Conservation (phyloP, 1,284 basidiomycete genomes). For the Inonotus obliquus region DNA sequence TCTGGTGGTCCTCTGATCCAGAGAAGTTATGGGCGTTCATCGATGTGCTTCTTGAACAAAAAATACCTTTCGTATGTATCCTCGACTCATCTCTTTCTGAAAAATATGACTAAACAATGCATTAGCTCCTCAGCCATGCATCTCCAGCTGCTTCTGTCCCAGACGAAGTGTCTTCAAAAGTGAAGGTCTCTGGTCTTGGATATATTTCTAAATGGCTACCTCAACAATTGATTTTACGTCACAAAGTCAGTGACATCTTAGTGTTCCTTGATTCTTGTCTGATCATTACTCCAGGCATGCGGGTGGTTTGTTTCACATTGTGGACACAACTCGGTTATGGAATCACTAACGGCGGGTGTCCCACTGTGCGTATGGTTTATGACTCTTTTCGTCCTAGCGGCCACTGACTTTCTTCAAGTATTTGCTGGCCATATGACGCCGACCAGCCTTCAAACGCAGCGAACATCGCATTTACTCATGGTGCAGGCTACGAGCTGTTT, state of each 20-base stretch:
- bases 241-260: conserved; percentile 8
- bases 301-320: conserved; percentile 21
- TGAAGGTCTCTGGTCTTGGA: conserved; percentile 15
- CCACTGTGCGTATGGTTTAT: conserved; percentile 17
- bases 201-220: conserved; percentile 17
- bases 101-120: not conserved
- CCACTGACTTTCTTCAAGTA: no score
- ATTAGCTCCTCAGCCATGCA: conserved; percentile 16
- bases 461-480: conserved; percentile 21
- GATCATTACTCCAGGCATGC: no score
- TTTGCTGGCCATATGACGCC: conserved; percentile 26
- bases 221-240: conserved; percentile 18
- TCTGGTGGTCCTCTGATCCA: conserved; percentile 15
- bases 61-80: conserved; percentile 16
- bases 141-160: conserved; percentile 13
- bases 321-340: conserved; percentile 21
- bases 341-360: conserved; percentile 17
- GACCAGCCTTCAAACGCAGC: conserved; percentile 26
- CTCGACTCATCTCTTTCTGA: not conserved
- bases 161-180: conserved; percentile 1
- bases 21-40: conserved; percentile 17
- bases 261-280: no score
- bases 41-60: conserved; percentile 12
- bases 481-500: conserved; percentile 27
- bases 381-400: no score